Base-by-base conservation (phyloP, 148 eudicot species). In the Silene latifolia region DNA sequence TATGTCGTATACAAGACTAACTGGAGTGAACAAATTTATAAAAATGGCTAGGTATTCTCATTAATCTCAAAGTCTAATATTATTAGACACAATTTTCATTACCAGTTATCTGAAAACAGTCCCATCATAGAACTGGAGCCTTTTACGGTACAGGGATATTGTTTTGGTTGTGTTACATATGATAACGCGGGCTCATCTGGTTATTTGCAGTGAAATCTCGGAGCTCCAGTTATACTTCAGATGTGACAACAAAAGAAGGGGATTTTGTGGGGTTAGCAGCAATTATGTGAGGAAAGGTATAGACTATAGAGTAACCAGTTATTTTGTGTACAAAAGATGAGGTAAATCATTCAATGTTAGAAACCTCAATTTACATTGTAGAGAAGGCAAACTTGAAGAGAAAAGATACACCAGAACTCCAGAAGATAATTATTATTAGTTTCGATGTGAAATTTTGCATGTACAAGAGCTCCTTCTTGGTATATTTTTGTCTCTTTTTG, bases 181-280 rank as follows among this genome's bases (percentile, higher is more conserved):
- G 20, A 32, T 39, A 35, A 51, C 56, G 17, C 53, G 15, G 19
- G 56, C 58, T 56, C 9, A 65, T 46, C 8, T 0, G 19, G 66
- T 56, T 57, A 44, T 69, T 24, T 86, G 47, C 90, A 94, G 98
- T 78, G 64, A 85, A 91, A 83, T 82, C 91, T 66, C 96, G 96
- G 53, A 84, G 82, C 78, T 57, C 80, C 59, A 82, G 72, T 62
- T 67, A 83, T 74, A 78, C 83, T 72, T 35, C 82, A 59, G 91
- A 83, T 62, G 79, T 91, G 74, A 83, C 75, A 60, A 77, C 56
- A 24, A 84, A 77, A 23, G 97, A 92, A 76, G 90, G 88, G 64
- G 93, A 78, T 56, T 17, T 79, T 8, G 75, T 95, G 32, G 98
- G 98, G 24, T 78, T 92, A 82, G 97, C 98, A 51, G 91, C 97